Base-by-base conservation (phyloP, 2,329 filamentous ascomycete genomes). In the Leptographium radiaticola region DNA sequence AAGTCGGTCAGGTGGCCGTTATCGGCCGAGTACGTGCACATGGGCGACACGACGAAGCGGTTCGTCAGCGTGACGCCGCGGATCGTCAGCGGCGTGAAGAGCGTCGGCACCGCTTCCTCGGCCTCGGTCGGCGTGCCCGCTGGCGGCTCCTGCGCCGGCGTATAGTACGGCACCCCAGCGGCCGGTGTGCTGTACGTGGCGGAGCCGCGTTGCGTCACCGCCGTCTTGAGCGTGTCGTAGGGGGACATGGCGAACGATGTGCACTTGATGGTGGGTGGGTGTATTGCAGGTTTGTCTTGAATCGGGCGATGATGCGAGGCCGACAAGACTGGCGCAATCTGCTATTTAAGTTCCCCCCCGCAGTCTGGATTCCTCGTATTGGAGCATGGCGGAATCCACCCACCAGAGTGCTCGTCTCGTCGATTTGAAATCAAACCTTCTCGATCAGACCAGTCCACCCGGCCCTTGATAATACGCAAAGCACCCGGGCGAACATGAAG, bases 1-100 rank as follows among this genome's bases (percentile, higher is more conserved):
- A 83, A 95, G 65, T 86, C 77, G 2, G 86, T 90, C 59, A 84
- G 72, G 67, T 91, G 85, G 42, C 90, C 77, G 58, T 79, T 67
- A 48, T 73, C 63, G 57, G 76, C 73, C 31, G 73, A 76, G 68
- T 80, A 81, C 60, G 72, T 76, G 67, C 80, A 83, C 78, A 83
- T 82, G 54, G 80, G 80, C 52, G 75, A 73, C 49, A 80, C 76
- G 51, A 70, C 73, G 62, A 82, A 71, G 54, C 80, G 77, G 67
- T 83, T 82, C 56, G 70, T 68, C 30, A 82, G 67, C 42, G 70
- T 72, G 53, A 80, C 61, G 56, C 68, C 70, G 53, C 79, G 75
- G 60, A 80, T 76, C 54, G 66, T 71, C 57, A 82, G 67, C 12
- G 80, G 80, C 55, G 70, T 72, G 68, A 80, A 81, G 53, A 81